Conservation (phyloP, 768 basidiomycete genomes). For the Botryobasidium botryosum region DNA sequence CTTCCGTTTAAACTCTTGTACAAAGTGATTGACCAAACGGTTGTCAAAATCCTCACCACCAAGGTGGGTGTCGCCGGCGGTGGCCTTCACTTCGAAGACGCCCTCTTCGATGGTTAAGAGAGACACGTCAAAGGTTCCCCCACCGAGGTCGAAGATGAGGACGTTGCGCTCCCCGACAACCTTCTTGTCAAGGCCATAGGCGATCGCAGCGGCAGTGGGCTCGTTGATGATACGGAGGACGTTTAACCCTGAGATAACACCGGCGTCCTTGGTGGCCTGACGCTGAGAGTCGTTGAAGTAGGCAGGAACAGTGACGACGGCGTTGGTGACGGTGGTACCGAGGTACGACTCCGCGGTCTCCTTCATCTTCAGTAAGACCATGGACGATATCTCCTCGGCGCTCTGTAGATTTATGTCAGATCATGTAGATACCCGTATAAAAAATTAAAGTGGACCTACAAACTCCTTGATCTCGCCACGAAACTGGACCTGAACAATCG, state of each 20-base stretch:
- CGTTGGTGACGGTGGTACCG: constrained; percentile 37
- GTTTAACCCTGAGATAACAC: constrained; percentile 83
- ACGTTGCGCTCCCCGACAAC: constrained; percentile 29
- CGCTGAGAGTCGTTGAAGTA: constrained; percentile 99
- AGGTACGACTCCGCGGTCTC: constrained; percentile 55
- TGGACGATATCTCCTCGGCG: constrained; percentile 33
- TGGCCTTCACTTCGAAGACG: constrained; percentile 24
- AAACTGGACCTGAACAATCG: constrained; percentile 32
- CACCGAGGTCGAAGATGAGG: constrained; percentile 33
- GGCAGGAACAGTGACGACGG: constrained; percentile 29
- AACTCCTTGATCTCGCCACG: constrained; percentile 31
- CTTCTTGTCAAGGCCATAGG: constrained; percentile 32
- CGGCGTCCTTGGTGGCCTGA: constrained; percentile 96
- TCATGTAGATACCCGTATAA: neutral
- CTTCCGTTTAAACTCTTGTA: constrained; percentile 24
- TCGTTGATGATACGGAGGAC: constrained; percentile 99
- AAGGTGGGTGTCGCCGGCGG: constrained; percentile 28
- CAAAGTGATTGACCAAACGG: constrained; percentile 25
- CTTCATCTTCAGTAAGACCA: constrained; percentile 44
- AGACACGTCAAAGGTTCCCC: constrained; percentile 28
- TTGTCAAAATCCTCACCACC: constrained; percentile 31
- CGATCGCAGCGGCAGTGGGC: constrained; percentile 72
- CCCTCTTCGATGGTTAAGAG: constrained; percentile 28
- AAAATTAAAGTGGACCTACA: constrained; percentile 11
- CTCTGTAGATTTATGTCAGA: constrained; percentile 13